These are phyloP conservation scores for Phytopythium oedochilum DNA, from an alignment of 352 stramenopile species.

Conservation along the genomic window DNA sequence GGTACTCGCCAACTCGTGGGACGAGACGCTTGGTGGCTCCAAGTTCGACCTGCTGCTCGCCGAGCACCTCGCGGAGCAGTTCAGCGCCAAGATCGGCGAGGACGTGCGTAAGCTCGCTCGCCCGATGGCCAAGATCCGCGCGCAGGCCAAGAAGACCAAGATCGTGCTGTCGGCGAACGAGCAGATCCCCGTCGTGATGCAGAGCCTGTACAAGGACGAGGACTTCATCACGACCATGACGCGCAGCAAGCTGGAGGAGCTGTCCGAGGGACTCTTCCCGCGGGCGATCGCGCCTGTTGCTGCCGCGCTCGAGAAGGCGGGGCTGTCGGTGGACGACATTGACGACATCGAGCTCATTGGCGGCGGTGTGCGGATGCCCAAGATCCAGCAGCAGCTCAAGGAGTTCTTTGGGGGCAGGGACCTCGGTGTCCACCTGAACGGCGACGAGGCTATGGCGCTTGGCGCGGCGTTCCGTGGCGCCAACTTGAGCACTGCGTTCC, in stretches of 20 bases:
- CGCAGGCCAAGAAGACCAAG: constrained; percentile 96
- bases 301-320: constrained; percentile 80
- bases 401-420: constrained; percentile 77
- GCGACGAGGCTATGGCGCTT: constrained; percentile 97
- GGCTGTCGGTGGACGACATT: constrained; percentile 91
- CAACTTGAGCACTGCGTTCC: constrained; percentile 96
- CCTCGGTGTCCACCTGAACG: constrained; percentile 96
- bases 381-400: constrained; percentile 89
- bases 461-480: constrained; percentile 94
- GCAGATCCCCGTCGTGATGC: constrained; percentile 94
- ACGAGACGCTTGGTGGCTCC: too few relatives aligned
- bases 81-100: too few relatives aligned
- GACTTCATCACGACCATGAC: constrained; percentile 92
- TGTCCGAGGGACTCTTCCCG: constrained; percentile 86
- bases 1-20: too few relatives aligned
- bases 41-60: too few relatives aligned
- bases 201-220: constrained; percentile 92
- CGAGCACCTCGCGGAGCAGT: too few relatives aligned
- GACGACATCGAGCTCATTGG: constrained; percentile 96
- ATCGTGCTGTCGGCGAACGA: constrained; percentile 96
- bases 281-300: constrained; percentile 84
- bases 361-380: constrained; percentile 94
- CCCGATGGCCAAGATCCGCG: constrained; percentile 94
- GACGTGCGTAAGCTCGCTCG: constrained; percentile 89
- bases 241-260: constrained; percentile 90